Percentiles rank a stretch among this genome's conserved stretches.
These are phyloP conservation scores for Thermomucor indicae-seudaticae DNA, from an alignment of 371 early-diverging fungal species.

Conservation along the genomic window DNA sequence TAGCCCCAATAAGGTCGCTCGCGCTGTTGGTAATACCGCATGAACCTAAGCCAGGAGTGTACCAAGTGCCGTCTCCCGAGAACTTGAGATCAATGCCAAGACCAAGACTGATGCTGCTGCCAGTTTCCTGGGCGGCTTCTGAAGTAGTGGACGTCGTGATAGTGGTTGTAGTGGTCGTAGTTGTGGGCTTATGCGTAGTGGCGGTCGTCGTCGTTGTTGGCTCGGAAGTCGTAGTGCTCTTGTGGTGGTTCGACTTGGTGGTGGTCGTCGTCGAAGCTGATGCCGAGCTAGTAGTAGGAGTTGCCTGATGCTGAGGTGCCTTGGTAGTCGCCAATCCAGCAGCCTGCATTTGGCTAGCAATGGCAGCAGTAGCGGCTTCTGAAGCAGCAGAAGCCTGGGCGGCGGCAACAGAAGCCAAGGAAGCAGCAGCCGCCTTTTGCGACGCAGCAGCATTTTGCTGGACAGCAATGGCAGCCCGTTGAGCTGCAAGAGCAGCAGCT, in stretches of 20 bases:
- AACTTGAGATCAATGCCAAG: not conserved
- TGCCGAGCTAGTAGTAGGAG: not conserved
- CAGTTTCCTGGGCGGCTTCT: not conserved
- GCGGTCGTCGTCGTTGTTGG: conserved; percentile 7
- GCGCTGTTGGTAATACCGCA: conserved; percentile 25
- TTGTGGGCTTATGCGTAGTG: not conserved
- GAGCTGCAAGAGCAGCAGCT: not conserved
- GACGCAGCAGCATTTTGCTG: conserved; percentile 1
- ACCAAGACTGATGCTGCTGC: not conserved
- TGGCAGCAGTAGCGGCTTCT: not conserved
- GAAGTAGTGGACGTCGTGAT: conserved; percentile 7
- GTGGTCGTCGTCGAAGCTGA: not conserved
- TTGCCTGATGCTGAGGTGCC: not conserved
- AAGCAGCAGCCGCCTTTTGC: not conserved
- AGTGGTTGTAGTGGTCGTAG: not conserved
- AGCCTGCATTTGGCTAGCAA: not conserved
- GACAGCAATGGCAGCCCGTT: not conserved
- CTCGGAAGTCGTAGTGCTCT: not conserved
- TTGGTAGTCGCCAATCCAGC: not conserved
- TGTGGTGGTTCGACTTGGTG: not conserved
- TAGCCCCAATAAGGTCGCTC: conserved; percentile 23
- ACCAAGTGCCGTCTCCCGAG: conserved; percentile 38
- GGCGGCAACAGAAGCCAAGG: not conserved
- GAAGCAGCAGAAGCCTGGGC: conserved; percentile 1
- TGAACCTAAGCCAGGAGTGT: conserved; percentile 24